Percentiles rank a stretch among this genome's conserved stretches.
Conservation (phyloP, 2,329 filamentous ascomycete species). For the Didymella segeticola region DNA sequence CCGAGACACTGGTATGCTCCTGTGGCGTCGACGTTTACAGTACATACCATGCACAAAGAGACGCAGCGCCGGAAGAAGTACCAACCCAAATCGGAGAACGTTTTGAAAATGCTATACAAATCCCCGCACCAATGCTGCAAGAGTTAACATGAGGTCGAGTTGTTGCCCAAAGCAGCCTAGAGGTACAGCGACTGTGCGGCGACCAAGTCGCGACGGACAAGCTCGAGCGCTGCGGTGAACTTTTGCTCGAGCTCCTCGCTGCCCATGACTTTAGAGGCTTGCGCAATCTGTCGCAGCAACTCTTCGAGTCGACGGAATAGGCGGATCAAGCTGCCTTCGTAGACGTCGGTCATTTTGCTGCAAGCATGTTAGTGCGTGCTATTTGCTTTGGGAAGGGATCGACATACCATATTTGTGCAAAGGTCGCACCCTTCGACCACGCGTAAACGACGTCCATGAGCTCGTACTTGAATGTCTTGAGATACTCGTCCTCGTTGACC, state of each 20-base stretch:
- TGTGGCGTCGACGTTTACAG: constrained; percentile 21
- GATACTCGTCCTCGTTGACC: constrained; percentile 94
- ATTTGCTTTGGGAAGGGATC: not conserved
- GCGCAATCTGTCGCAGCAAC: constrained; percentile 89
- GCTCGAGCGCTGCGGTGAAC: constrained; percentile 84
- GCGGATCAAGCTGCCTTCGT: constrained; percentile 94
- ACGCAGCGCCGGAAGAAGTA: constrained; percentile 22
- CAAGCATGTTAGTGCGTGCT: constrained; percentile 8
- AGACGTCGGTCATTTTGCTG: constrained; percentile 99
- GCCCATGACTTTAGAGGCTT: constrained; percentile 97
- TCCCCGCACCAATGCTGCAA: constrained; percentile 7
- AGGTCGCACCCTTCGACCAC: constrained; percentile 89
- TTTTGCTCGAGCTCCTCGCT: constrained; percentile 91
- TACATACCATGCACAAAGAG: constrained; percentile 22
- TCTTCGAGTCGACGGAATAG: constrained; percentile 96
- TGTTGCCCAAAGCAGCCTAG: constrained; percentile 30
- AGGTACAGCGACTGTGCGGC: constrained; percentile 93
- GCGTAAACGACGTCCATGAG: constrained; percentile 95
- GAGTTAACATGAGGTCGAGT: constrained; percentile 3
- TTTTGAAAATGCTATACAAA: constrained; percentile 22
- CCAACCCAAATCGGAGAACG: constrained; percentile 23
- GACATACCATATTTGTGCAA: constrained; percentile 92
- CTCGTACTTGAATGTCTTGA: constrained; percentile 87
- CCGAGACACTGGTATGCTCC: constrained; percentile 24
- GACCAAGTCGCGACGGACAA: constrained; percentile 92